These are phyloP conservation scores for Solanum bulbocastanum DNA, from an alignment of 257 asterid species.

Conservation along the genomic window DNA sequence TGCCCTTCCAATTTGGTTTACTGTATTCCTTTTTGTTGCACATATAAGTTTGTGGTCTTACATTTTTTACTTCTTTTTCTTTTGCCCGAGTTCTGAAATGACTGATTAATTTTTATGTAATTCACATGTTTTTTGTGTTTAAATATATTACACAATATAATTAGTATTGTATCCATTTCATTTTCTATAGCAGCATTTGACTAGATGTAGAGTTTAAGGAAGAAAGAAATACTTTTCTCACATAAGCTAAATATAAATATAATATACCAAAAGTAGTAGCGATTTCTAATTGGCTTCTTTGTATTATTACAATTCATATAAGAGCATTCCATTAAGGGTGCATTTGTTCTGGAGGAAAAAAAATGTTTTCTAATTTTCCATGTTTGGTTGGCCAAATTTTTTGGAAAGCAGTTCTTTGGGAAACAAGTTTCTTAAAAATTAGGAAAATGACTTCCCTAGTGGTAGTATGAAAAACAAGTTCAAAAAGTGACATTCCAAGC, in stretches of 20 bases:
- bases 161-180: not conserved
- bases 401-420: not conserved
- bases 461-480: not conserved
- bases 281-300: not conserved
- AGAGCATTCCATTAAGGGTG: not conserved
- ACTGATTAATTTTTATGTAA: too few relatives aligned
- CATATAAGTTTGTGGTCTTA: too few relatives aligned
- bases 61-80: too few relatives aligned
- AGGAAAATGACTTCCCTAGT: not conserved
- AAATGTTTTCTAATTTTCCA: not conserved
- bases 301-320: not conserved
- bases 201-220: not conserved
- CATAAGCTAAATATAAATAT: not conserved
- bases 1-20: not conserved
- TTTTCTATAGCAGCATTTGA: not conserved
- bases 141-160: not conserved
- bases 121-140: too few relatives aligned
- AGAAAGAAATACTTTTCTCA: not conserved
- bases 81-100: too few relatives aligned
- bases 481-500: not conserved
- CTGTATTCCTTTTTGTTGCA: not conserved
- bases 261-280: not conserved
- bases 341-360: not conserved
- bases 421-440: not conserved
- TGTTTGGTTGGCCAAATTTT: not conserved